Base-by-base conservation (phyloP, 768 basidiomycete species). In the Polyporus arcularius region DNA sequence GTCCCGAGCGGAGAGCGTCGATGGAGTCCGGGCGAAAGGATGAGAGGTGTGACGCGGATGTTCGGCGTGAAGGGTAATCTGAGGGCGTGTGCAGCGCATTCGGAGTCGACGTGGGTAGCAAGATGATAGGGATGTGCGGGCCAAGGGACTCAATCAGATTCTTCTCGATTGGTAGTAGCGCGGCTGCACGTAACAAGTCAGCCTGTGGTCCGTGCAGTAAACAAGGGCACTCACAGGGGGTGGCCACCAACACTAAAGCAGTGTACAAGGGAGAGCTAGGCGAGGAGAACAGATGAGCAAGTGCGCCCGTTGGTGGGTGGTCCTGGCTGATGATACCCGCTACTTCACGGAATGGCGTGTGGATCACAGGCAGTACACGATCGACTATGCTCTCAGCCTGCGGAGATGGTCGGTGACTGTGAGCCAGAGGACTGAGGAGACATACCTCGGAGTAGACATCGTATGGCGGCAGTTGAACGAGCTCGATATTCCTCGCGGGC, bases 401-500 rank as follows among this genome's bases (percentile, higher is more conserved):
- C 4, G 38, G 2, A n/a, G 14, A 31, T 4, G 9, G 7, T 62
- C 42, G 53, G 53, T 47, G 8, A n/a, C 16, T 1, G 11, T 6
- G 16, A 7, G 4, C 9, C 11, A 32, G 46, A 43, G 11, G n/a
- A 58, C 55, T 53, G 11, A 12, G 38, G 26, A 62, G 52, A 79
- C 82, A 57, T 69, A 87, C 86, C 70, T 84, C 74, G 43, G 74
- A 67, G 28, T 74, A 71, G 53, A 73, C 68, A 51, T 80, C 77
- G 63, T 81, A 84, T 10, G 74, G 76, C 10, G 79, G 76, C 5
- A 86, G 64, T 53, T 81, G 80, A 42, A 83, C 65, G 40, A 90
- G 78, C 67, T 90, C 85, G 8, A 90, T 75, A 66, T 90, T 90
- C 63, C 81, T 76, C 12, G 80, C 77, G 8, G 87, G 83, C 65